Percentiles rank a stretch among this genome's conserved stretches.
phyloP scores from a whole-genome alignment of 2,329 filamentous ascomycete species.

The Chaetomium strumarium region DNA sequence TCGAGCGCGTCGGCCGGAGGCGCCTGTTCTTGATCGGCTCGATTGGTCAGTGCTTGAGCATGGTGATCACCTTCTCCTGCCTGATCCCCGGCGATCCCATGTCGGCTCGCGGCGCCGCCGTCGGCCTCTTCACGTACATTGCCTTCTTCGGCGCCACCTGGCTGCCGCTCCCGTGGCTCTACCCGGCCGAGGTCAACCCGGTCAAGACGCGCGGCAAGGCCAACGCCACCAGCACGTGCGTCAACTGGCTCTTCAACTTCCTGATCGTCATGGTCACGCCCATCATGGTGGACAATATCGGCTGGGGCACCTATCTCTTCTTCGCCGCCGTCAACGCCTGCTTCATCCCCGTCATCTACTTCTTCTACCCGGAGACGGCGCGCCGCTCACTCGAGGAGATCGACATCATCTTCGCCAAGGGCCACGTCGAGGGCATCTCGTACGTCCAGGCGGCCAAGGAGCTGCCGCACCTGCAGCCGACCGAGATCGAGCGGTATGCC shows the following conservation, averaged over 20 bases:
- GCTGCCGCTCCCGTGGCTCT: conserved; percentile 58
- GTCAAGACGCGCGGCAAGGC: conserved; percentile 55
- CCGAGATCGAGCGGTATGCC: conserved; percentile 48
- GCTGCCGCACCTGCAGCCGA: conserved; percentile 46
- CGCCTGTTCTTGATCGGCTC: conserved; percentile 59
- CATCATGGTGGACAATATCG: conserved; percentile 48
- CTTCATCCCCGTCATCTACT: conserved; percentile 47
- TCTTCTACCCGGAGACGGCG: conserved; percentile 50
- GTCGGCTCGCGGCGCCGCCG: conserved; percentile 32
- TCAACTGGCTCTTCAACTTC: conserved; percentile 58
- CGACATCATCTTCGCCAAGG: conserved; percentile 56
- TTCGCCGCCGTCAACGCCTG: conserved; percentile 49
- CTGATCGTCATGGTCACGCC: conserved; percentile 63
- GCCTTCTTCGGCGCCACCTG: conserved; percentile 50
- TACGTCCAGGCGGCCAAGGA: conserved; percentile 54
- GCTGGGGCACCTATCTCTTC: conserved; percentile 50
- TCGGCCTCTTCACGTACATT: conserved; percentile 58
- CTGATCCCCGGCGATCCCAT: conserved; percentile 31
- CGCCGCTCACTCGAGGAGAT: conserved; percentile 59
- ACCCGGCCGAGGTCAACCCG: conserved; percentile 56
- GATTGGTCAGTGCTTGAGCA: conserved; percentile 53
- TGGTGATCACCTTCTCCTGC: conserved; percentile 45
- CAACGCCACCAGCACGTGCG: conserved; percentile 57
- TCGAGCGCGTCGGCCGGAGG: conserved; percentile 51
- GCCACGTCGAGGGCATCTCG: conserved; percentile 51